Conservation (phyloP, 805 yeast genomes). For the Ogataea methylovora region DNA sequence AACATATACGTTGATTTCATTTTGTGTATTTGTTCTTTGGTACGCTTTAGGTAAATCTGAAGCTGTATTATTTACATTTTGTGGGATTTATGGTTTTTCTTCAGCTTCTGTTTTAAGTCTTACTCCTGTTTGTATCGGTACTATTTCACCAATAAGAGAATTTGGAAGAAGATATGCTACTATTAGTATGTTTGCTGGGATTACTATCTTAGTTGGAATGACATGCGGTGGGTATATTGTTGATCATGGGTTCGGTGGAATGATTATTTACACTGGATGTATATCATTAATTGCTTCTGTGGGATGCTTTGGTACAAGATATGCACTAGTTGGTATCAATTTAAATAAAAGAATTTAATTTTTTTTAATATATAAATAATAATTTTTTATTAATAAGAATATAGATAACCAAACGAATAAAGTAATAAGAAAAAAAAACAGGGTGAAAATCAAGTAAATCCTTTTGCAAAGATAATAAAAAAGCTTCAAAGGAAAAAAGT, state of each 20-base stretch:
- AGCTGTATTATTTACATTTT: constrained; percentile 36
- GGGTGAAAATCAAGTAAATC: too few species aligned
- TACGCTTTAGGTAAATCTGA: constrained; percentile 42
- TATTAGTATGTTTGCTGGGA: constrained; percentile 19
- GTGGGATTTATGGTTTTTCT: constrained; percentile 46
- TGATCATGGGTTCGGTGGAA: constrained; percentile 32
- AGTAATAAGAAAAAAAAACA: too few species aligned
- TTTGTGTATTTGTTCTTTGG: constrained; percentile 43
- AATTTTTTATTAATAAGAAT: background rate
- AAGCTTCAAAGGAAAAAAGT: too few species aligned
- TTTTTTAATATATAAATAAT: background rate
- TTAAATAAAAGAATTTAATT: constrained; percentile 10
- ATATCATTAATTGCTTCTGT: constrained; percentile 30
- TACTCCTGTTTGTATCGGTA: constrained; percentile 54
- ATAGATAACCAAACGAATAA: background rate
- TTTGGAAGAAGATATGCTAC: constrained; percentile 66
- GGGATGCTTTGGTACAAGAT: constrained; percentile 33
- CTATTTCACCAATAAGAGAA: constrained; percentile 47
- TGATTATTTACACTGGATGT: constrained; percentile 36
- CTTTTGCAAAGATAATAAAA: too few species aligned
- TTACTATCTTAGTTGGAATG: constrained; percentile 25
- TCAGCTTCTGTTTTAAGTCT: constrained; percentile 51
- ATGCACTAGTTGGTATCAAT: constrained; percentile 34
- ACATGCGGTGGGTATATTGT: constrained; percentile 39
- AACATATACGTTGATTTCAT: constrained; percentile 24